Evolutionary conservation across 495 filamentous ascomycete genomes (phyloP), one percentile per base, ranked within the genome.

Genomic region (Penicillium bialowiezense): DNA sequence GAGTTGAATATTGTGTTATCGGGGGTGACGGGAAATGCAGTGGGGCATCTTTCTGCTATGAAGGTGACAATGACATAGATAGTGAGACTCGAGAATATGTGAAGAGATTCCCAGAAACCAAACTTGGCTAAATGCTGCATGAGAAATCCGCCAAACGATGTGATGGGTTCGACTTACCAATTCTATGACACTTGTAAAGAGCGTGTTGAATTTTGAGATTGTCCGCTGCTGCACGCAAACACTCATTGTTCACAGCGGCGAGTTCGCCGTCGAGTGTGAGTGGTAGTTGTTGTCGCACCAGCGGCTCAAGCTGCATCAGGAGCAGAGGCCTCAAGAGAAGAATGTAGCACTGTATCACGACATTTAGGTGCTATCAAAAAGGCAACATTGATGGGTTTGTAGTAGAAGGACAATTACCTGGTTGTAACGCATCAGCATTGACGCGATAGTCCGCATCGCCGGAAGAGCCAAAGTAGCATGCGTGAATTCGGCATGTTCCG

Each of bases 71-170:
- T 42, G 7, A 44, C 14, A 34, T 44, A 29, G 21, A 47, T 20
- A 13, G 33, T 37, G 8, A 47, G 44, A 18, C 44, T n/a, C 14
- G 44, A 37, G 10, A 47, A 47, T 12, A 47, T 21, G n/a, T 36
- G 44, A 5, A 47, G 32, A 3, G 18, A 23, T 19, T 47, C 32
- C 44, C 44, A 47, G 20, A 47, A 47, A 2, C 32, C 44, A 7
- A 47, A 47, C 3, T n/a, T 24, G 19, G 40, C 40, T 29, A 33
- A 42, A 21, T 21, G 29, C 18, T 26, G 40, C 2, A 13, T 17
- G 8, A 26, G 23, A 3, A 26, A 26, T 26, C 23, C 4, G 23
- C 8, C 23, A 26, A 26, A 26, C 8, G 23, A 4, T 26, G 23
- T 8, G 23, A 26, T 3, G 23, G 8, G 8, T 26, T 4, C 8